Evolutionary conservation across 352 stramenopile genomes (phyloP), one percentile per base, ranked within the genome.

Genomic region (Lagenidium giganteum): DNA sequence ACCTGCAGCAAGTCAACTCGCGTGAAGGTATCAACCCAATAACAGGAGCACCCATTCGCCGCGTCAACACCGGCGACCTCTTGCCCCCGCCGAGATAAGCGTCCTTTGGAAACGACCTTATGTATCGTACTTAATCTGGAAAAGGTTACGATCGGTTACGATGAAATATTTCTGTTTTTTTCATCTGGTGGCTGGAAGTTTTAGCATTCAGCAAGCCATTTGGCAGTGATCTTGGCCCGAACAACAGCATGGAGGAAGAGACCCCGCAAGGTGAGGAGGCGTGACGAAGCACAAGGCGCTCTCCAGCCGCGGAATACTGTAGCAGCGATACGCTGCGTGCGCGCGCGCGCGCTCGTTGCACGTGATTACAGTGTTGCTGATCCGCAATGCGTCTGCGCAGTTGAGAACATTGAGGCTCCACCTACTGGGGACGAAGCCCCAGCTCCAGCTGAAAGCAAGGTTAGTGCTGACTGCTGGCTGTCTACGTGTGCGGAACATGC

Each of bases 1-100:
- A 91, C 51, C 50, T 95, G 51, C 71, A 88, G 65, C 70, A 83
- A 47, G 72, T 87, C 45, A 92, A 83, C 57, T 89, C 82, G 5
- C 70, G 83, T 17, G 67, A 56, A 12, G 83, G 83, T 14, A 73
- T 94, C 30, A 93, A 96, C 50, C 87, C 83, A 18, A 92, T 96
- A 51, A 96, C 81, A 18, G 86, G 83, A 9, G 70, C 87, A 21
- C 52, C 66, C 0, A 34, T 88, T 30, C 66, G 63, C 7, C 61
- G 58, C 11, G 57, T 83, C 37, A 54, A 73, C 35, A 57, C 69
- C 12, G 51, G 61, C 26, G 63, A 91, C 38, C 51, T 85, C 20
- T 40, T 87, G n/a, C 64, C 64, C 2, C 70, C 70, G 11, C 51
- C 56, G 18, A 34, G 40, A 35, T 63, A 48, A 18, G 23, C 32